Evolutionary conservation across 1,139 yeast genomes (phyloP), one percentile per base, ranked within the genome.

Genomic region (Suhomyces anneliseae): DNA sequence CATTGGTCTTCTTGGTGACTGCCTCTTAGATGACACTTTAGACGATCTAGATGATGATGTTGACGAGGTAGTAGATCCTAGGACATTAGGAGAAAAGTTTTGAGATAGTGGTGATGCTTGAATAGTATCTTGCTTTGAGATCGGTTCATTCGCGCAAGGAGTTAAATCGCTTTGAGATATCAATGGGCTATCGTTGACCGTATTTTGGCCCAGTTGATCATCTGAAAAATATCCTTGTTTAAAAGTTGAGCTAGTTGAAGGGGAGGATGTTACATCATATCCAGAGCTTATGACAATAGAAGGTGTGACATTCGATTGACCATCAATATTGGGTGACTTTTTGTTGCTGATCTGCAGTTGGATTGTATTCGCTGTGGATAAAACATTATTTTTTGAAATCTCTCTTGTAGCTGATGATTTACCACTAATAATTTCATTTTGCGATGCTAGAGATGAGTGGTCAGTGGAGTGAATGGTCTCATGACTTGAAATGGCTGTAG

Each of bases 381-480:
- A 26, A 9, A 38, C 48, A 34, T 34, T 7, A 26, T 34, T 43
- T 26, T 40, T 43, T 6, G 46, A 46, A 15, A 43, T 34, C 12
- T 39, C 49, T 24, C 43, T 38, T 7, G 49, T 43, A 6, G 44
- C 36, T n/a, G 42, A 39, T 11, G 51, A 37, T 37, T 51, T 54
- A 31, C 50, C 49, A n/a, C 44, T 36, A 40, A 46, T 43, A 39
- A 44, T 32, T 12, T 60, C 65, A 38, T 46, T 52, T 15, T 61
- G 66, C 2, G 69, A 62, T 7, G 58, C 42, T 14, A 65, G 53
- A 2, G 71, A 64, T 1, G 72, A 68, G 48, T 65, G 68, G 39
- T 69, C 72, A 1, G 74, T 68, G 2, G 71, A 66, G 39, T 62
- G 70, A 15, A 62, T 54, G 4, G 72, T 65, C 19, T 68, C 69